Conservation (phyloP, 768 basidiomycete species). For the Auricularia heimuer region DNA sequence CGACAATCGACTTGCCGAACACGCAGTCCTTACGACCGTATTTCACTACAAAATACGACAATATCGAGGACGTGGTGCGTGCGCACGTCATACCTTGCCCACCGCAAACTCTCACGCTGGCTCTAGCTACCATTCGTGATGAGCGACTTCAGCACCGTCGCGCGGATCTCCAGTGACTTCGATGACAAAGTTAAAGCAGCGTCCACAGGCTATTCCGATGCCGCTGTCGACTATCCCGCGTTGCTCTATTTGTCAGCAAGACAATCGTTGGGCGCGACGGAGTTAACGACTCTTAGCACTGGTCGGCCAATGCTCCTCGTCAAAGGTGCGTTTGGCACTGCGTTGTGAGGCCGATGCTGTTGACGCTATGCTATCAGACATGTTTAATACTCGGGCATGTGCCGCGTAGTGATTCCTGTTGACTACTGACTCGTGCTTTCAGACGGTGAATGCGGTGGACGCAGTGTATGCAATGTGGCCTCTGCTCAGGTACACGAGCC, state of each 20-base stretch:
- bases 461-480: background rate
- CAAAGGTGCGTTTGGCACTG: constrained; percentile 13
- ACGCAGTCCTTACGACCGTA: constrained; percentile 7
- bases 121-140: constrained; percentile 24
- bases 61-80: background rate
- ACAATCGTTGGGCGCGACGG: constrained; percentile 25
- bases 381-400: background rate
- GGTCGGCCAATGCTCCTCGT: constrained; percentile 25
- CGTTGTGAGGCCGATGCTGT: background rate
- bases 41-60: constrained; percentile 22
- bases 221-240: constrained; percentile 23
- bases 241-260: constrained; percentile 15
- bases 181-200: constrained; percentile 24
- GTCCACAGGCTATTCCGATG: constrained; percentile 19
- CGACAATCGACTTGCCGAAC: background rate
- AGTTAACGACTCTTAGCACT: constrained; percentile 22
- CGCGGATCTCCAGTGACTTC: constrained; percentile 21
- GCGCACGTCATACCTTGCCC: background rate
- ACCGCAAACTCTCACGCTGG: background rate
- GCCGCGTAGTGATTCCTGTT: background rate
- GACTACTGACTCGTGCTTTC: background rate
- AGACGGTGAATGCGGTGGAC: background rate
- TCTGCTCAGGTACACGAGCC: background rate
- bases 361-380: background rate
- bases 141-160: constrained; percentile 20